Percentiles rank a stretch among this genome's conserved stretches.
These are phyloP conservation scores for Lactarius sanguifluus DNA, from an alignment of 768 basidiomycete genomes.

Conservation along the genomic window DNA sequence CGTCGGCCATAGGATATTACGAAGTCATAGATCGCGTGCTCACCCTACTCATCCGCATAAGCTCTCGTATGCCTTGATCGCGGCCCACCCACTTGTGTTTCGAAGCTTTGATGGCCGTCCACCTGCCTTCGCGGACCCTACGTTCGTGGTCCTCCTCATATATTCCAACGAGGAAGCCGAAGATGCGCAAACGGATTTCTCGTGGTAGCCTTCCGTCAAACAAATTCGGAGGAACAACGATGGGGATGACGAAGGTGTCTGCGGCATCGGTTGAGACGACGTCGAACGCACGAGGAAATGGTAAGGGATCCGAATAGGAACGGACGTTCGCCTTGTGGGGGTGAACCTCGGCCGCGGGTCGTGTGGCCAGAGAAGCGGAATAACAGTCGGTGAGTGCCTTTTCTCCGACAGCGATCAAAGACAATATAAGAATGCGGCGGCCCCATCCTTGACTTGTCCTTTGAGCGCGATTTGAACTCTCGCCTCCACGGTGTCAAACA, in stretches of 20 bases:
- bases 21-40: slow-evolving; percentile 34
- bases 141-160: slow-evolving; percentile 60
- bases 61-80: slow-evolving; percentile 70
- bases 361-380: slow-evolving; percentile 27
- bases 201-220: slow-evolving; percentile 72
- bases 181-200: slow-evolving; percentile 64
- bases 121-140: slow-evolving; percentile 46
- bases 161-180: slow-evolving; percentile 53
- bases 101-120: slow-evolving; percentile 63
- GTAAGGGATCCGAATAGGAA: slow-evolving; percentile 64
- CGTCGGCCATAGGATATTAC: slow-evolving; percentile 9
- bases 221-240: slow-evolving; percentile 46
- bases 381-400: slow-evolving; percentile 17
- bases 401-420: slow-evolving; percentile 18
- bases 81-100: slow-evolving; percentile 73
- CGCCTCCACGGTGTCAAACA: slow-evolving; percentile 48
- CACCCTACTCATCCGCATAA: slow-evolving; percentile 79
- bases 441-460: slow-evolving; percentile 30
- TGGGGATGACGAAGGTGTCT: slow-evolving; percentile 51
- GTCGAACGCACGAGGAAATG: slow-evolving; percentile 49
- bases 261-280: slow-evolving; percentile 50
- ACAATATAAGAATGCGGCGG: slow-evolving; percentile 20
- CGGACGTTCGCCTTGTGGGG: slow-evolving; percentile 51
- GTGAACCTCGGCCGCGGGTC: slow-evolving; percentile 29
- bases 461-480: slow-evolving; percentile 36